These are phyloP conservation scores for Gastrolobium villosum DNA, from an alignment of 306 rosid species.

Conservation along the genomic window DNA sequence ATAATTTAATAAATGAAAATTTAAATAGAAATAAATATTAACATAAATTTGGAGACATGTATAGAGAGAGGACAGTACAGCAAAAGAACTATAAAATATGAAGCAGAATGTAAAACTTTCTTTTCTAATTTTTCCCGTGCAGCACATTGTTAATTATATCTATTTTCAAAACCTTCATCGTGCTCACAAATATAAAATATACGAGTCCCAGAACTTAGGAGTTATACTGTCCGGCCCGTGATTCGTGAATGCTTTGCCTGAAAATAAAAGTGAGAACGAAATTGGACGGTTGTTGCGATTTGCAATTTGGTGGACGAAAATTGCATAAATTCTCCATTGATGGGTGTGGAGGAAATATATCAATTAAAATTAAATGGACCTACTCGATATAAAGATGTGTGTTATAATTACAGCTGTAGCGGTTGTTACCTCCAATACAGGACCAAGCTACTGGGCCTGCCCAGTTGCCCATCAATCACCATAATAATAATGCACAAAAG, in stretches of 20 bases:
- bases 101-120: background rate
- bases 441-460: constrained; percentile 43
- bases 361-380: constrained; percentile 20
- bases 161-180: background rate
- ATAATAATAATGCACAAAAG: constrained; percentile 40
- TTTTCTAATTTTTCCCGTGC: background rate
- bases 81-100: constrained; percentile 6
- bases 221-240: constrained; percentile 41
- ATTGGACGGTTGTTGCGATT: background rate
- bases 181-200: constrained; percentile 30
- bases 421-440: constrained; percentile 27
- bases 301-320: background rate
- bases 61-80: background rate
- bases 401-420: constrained; percentile 40
- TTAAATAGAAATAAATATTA: background rate
- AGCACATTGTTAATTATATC: constrained; percentile 14
- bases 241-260: background rate
- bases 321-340: background rate
- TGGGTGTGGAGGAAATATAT: background rate
- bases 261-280: background rate
- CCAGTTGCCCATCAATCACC: constrained; percentile 35
- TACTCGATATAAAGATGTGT: constrained; percentile 19
- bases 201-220: constrained; percentile 30
- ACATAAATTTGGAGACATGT: background rate
- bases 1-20: background rate